These are phyloP conservation scores for Albizia julibrissin DNA, from an alignment of 306 rosid species.

Conservation along the genomic window DNA sequence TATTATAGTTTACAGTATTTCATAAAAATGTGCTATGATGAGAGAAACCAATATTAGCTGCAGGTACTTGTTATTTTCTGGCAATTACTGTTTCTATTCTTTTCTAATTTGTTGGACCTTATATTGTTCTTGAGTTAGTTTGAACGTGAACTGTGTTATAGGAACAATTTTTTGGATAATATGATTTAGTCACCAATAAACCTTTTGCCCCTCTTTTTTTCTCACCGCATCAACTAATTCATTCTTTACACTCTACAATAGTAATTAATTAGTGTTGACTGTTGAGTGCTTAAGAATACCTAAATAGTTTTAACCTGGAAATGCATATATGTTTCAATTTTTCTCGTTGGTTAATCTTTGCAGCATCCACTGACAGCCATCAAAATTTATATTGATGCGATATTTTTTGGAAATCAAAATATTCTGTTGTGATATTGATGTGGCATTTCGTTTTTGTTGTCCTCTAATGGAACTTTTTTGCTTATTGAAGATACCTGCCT, in stretches of 20 bases:
- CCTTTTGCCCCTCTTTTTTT: not conserved
- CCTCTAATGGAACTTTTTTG: conserved; percentile 30
- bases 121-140: not conserved
- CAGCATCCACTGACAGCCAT: conserved; percentile 1
- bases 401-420: conserved; percentile 16
- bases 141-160: not conserved
- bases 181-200: not conserved
- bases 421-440: conserved; percentile 27
- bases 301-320: not conserved
- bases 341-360: not conserved
- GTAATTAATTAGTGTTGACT: conserved; percentile 21
- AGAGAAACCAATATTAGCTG: not conserved
- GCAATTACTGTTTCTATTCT: not conserved
- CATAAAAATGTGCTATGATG: not conserved
- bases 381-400: conserved; percentile 1
- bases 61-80: not conserved
- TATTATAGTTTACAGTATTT: not conserved
- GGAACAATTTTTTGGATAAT: not conserved
- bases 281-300: conserved; percentile 8
- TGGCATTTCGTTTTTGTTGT: conserved; percentile 28
- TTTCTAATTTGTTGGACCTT: not conserved
- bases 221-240: not conserved
- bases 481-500: conserved; percentile 79
- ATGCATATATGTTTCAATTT: not conserved
- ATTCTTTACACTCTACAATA: not conserved